Percentiles rank a stretch among this genome's conserved stretches.
phyloP scores from a whole-genome alignment of 1,284 basidiomycete genomes.

The Ganoderma lucidum region DNA sequence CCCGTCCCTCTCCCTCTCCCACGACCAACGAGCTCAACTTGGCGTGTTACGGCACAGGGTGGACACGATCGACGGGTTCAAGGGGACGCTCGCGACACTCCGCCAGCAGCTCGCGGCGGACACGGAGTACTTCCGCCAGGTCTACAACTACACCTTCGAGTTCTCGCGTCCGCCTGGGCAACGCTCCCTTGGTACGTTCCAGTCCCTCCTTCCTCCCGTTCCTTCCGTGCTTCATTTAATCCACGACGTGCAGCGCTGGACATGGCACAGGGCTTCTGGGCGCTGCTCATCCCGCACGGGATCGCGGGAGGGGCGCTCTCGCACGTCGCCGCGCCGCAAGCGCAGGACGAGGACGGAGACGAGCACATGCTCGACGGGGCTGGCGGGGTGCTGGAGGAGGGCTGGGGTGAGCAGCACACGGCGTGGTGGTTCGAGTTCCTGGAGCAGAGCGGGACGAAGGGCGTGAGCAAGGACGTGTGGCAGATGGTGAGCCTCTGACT shows the following conservation, averaged over 20 bases:
- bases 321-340: conserved; percentile 46
- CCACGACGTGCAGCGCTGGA: conserved; percentile 61
- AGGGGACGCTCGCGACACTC: conserved; percentile 62
- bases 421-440: conserved; percentile 90
- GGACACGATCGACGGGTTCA: conserved; percentile 79
- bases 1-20: background rate
- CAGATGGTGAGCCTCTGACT: conserved; percentile 66
- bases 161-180: conserved; percentile 84
- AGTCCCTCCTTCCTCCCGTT: background rate
- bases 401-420: conserved; percentile 75
- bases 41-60: conserved; percentile 11
- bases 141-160: conserved; percentile 91
- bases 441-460: conserved; percentile 74
- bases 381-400: conserved; percentile 46
- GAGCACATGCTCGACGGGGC: conserved; percentile 39
- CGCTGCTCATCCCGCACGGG: conserved; percentile 82
- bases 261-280: conserved; percentile 87
- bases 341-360: conserved; percentile 60
- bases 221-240: too few species aligned
- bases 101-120: conserved; percentile 73
- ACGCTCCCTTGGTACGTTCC: conserved; percentile 67
- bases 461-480: conserved; percentile 96
- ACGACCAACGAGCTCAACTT: too few species aligned
- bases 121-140: conserved; percentile 81
- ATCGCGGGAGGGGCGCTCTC: conserved; percentile 76